A percentile compares a stretch with the other conserved stretches of the same genome.
Evolutionary conservation across 768 basidiomycete genomes (phyloP).

Genomic region (Dendrothele bispora): DNA sequence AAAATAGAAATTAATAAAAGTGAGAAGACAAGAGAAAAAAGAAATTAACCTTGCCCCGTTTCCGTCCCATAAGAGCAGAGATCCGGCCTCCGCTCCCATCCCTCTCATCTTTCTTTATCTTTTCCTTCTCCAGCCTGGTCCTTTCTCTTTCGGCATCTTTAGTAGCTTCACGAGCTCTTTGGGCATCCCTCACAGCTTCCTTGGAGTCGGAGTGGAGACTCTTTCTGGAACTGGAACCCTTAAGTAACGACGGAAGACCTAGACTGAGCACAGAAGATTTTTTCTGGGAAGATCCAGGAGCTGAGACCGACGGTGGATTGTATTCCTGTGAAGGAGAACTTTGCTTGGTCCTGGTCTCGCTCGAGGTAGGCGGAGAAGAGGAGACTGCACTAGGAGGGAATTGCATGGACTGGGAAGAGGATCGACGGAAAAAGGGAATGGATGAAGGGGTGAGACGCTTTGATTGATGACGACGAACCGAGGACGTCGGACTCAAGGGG

Average conservation of each 20-base stretch:
- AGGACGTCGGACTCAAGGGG: constrained; percentile 69
- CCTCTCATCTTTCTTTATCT: constrained; percentile 75
- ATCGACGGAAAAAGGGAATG: constrained; percentile 92
- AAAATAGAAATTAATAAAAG: constrained; percentile 8
- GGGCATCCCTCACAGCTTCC: constrained; percentile 48
- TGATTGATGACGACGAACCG: constrained; percentile 65
- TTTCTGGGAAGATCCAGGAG: constrained; percentile 64
- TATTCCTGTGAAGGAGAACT: constrained; percentile 57
- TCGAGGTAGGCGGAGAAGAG: constrained; percentile 50
- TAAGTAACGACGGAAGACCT: constrained; percentile 79
- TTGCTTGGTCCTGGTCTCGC: constrained; percentile 41
- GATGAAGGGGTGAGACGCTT: constrained; percentile 89
- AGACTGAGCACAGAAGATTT: constrained; percentile 83
- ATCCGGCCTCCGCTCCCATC: constrained; percentile 90
- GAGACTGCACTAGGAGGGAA: constrained; percentile 49
- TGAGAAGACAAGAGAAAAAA: constrained; percentile 3
- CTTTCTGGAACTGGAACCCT: constrained; percentile 78
- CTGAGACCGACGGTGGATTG: constrained; percentile 50
- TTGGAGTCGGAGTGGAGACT: constrained; percentile 73
- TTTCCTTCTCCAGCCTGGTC: constrained; percentile 45
- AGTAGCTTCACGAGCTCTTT: constrained; percentile 38
- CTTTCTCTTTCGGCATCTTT: constrained; percentile 54
- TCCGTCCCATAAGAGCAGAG: constrained; percentile 83
- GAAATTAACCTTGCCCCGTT: constrained; percentile 80
- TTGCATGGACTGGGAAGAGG: constrained; percentile 87